These are phyloP conservation scores for Fusarium foetens DNA, from an alignment of 2,329 filamentous ascomycete genomes.

Conservation along the genomic window DNA sequence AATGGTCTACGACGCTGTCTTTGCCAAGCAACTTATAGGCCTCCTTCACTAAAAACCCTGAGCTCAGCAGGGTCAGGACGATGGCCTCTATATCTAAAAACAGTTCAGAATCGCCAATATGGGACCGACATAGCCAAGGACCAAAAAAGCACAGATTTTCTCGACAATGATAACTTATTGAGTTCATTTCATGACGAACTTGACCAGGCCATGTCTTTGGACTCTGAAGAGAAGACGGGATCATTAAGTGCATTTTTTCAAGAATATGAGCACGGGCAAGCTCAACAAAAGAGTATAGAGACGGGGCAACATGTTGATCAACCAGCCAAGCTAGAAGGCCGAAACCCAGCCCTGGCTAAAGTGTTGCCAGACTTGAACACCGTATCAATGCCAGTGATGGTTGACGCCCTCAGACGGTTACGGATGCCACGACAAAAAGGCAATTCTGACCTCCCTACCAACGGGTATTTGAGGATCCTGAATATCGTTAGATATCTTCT, in stretches of 20 bases:
- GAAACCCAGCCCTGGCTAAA: constrained; percentile 16
- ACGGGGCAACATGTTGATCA: background rate
- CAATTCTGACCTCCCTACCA: constrained; percentile 28
- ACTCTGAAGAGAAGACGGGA: background rate
- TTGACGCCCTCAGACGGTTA: constrained; percentile 44
- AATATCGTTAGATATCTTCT: constrained; percentile 68
- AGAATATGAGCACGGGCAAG: background rate
- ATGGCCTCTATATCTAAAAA: constrained; percentile 7
- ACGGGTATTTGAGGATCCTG: constrained; percentile 46
- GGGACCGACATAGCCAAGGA: constrained; percentile 14
- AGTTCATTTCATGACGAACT: background rate
- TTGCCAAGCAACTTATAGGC: constrained; percentile 64
- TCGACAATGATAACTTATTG: background rate
- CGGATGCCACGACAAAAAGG: constrained; percentile 35
- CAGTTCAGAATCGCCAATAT: constrained; percentile 31
- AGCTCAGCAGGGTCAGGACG: constrained; percentile 19
- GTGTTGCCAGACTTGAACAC: constrained; percentile 9
- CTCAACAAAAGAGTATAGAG: background rate
- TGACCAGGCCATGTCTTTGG: background rate
- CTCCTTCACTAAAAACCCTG: constrained; percentile 49
- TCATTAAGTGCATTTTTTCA: constrained; percentile 7
- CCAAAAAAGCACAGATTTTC: background rate
- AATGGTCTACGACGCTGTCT: constrained; percentile 74
- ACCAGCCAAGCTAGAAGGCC: background rate
- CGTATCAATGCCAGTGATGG: constrained; percentile 37